Conservation (phyloP, 1,284 basidiomycete genomes). For the Pisolithus thermaeus region DNA sequence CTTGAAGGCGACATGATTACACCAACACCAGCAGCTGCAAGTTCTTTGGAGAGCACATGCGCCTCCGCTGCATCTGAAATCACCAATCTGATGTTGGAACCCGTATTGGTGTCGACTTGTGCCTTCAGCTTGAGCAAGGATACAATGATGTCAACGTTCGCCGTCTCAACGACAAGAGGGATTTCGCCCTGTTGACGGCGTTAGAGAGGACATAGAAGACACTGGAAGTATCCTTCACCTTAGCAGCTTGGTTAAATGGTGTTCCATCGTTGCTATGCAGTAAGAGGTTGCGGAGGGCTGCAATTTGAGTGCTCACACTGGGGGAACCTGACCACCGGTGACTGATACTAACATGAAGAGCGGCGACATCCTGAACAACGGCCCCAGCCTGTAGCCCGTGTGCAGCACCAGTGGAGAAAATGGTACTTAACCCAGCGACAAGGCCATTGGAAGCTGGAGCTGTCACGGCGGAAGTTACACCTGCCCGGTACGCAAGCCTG, state of each 20-base stretch:
- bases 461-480: constrained; percentile 61
- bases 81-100: constrained; percentile 45
- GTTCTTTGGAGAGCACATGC: constrained; percentile 68
- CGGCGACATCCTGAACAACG: constrained; percentile 62
- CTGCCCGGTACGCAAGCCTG: constrained; percentile 60
- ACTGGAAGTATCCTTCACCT: constrained; percentile 11
- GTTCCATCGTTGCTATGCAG: constrained; percentile 39
- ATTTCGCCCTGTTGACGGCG: constrained; percentile 37
- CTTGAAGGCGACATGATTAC: constrained; percentile 63
- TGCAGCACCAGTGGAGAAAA: constrained; percentile 57
- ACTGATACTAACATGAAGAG: constrained; percentile 65
- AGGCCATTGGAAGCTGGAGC: constrained; percentile 53
- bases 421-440: constrained; percentile 60
- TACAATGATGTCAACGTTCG: constrained; percentile 74
- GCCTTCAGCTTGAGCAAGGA: constrained; percentile 74
- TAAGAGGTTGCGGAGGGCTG: constrained; percentile 60
- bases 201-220: not conserved
- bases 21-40: constrained; percentile 67
- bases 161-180: constrained; percentile 52
- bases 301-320: constrained; percentile 63
- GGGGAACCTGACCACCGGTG: constrained; percentile 31
- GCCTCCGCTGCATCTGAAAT: constrained; percentile 73
- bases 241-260: constrained; percentile 49
- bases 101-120: constrained; percentile 50
- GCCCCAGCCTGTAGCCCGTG: constrained; percentile 64